Percentiles rank a stretch among this genome's conserved stretches.
These are phyloP conservation scores for Elongisporangium undulatum DNA, from an alignment of 352 stramenopile species.

Conservation along the genomic window DNA sequence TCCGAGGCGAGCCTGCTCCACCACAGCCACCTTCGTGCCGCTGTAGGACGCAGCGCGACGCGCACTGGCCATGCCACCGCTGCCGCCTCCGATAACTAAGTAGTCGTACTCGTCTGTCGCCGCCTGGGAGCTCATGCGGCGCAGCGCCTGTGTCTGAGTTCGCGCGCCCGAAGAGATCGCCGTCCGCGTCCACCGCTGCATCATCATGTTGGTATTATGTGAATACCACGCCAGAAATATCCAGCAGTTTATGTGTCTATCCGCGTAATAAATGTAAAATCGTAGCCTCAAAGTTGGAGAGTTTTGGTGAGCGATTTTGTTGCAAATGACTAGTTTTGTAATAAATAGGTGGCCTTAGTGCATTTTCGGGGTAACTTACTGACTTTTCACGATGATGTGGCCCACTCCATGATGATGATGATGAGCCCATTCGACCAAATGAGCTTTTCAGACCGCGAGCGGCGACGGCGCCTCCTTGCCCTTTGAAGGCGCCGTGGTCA, in stretches of 20 bases:
- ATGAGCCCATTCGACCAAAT: too few species aligned
- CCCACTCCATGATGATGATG: too few species aligned
- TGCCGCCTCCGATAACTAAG: conserved; percentile 90
- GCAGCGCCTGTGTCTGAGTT: not conserved
- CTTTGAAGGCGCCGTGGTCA: conserved; percentile 1
- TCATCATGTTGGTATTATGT: not conserved
- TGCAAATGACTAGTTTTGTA: too few species aligned
- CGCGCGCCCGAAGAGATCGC: not conserved
- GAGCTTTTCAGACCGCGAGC: too few species aligned
- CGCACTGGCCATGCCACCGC: conserved; percentile 91
- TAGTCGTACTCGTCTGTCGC: conserved; percentile 64
- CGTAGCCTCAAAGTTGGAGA: too few species aligned
- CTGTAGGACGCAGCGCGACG: conserved; percentile 79
- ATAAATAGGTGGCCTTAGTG: too few species aligned
- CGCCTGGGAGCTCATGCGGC: conserved; percentile 9
- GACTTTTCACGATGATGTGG: too few species aligned
- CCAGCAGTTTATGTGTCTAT: too few species aligned
- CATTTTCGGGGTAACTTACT: too few species aligned
- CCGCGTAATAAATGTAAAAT: too few species aligned
- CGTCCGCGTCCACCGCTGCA: not conserved
- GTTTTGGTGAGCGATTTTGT: too few species aligned
- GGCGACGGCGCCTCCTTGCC: not conserved
- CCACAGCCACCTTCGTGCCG: conserved; percentile 92
- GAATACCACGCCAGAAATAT: too few species aligned
- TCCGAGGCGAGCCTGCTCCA: conserved; percentile 89